Evolutionary conservation across 2,329 filamentous ascomycete genomes (phyloP), one percentile per base, ranked within the genome.

Genomic region (Verticillium zaregamsianum): DNA sequence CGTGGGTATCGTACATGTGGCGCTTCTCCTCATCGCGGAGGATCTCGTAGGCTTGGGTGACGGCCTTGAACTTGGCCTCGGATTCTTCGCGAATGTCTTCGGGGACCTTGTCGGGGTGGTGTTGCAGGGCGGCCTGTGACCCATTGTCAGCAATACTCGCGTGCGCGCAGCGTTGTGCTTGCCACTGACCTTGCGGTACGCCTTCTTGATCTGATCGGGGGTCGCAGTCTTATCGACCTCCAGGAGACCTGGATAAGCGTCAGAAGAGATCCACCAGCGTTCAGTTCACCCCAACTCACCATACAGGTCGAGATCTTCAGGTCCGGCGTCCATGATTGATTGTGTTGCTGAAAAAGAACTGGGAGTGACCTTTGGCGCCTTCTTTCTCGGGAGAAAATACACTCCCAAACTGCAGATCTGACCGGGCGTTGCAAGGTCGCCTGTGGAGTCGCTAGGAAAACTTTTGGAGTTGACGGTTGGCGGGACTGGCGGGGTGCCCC

Each of bases 21-120:
- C 95, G 90, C 77, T 96, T 97, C 65, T 98, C 88, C 66, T 98
- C 94, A 82, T 99, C 94, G 78, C 87, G 90, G 61, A 99, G 92
- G 73, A 99, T 98, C 74, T 99, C 95, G 82, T 99, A 99, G 69
- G 95, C 95, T 79, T 96, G 90, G 63, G 91, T 93, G 62, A 96
- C 89, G 61, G 88, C 82, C 80, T 99, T 99, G 87, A 99, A 99
- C 72, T 89, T 93, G 72, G 88, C 83, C 76, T 98, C 95, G 64
- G 95, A 92, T 68, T 90, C 90, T 73, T 88, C 89, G 68, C 94
- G 90, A 72, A 93, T 88, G 32, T 90, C 87, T 76, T 94, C 92
- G 68, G 93, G 83, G 62, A 96, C 95, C 80, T 99, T 99, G 80
- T 99, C 95, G 56, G 95, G 95, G 73, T 99, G 95, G 72, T 93